These are phyloP conservation scores for Salinomyces thailandicus DNA, from an alignment of 2,329 filamentous ascomycete species.

Conservation along the genomic window DNA sequence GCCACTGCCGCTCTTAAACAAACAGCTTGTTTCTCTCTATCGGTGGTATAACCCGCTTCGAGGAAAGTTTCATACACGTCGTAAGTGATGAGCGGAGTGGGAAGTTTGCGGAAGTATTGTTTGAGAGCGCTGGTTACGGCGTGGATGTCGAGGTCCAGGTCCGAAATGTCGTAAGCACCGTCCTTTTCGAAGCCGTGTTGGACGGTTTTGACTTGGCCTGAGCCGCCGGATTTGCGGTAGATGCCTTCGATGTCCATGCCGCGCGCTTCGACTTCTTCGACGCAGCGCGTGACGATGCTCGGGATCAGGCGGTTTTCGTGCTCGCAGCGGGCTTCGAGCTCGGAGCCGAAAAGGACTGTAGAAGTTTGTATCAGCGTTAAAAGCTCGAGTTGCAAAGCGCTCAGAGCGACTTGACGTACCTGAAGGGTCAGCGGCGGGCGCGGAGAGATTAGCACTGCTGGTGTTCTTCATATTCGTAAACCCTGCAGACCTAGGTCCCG, in stretches of 20 bases:
- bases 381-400: background rate
- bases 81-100: constrained; percentile 79
- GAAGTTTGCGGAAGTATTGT: constrained; percentile 92
- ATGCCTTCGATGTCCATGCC: constrained; percentile 98
- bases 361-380: background rate
- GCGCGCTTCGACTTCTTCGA: constrained; percentile 89
- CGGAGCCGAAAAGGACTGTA: constrained; percentile 70
- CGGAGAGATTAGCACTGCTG: constrained; percentile 33
- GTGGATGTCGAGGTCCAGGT: constrained; percentile 88
- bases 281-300: constrained; percentile 81
- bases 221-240: constrained; percentile 93
- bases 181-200: constrained; percentile 84
- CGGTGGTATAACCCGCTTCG: constrained; percentile 54
- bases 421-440: background rate
- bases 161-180: constrained; percentile 69
- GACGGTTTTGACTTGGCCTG: constrained; percentile 79
- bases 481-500: constrained; percentile 20
- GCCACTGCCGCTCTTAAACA: constrained; percentile 65
- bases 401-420: constrained; percentile 1
- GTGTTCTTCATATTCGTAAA: constrained; percentile 32
- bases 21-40: constrained; percentile 56
- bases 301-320: constrained; percentile 84
- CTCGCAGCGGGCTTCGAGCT: constrained; percentile 74
- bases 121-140: constrained; percentile 92
- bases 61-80: constrained; percentile 84